These are phyloP conservation scores for Perkinsus marinus DNA, from an alignment of 169 alveolate species.

Conservation along the genomic window DNA sequence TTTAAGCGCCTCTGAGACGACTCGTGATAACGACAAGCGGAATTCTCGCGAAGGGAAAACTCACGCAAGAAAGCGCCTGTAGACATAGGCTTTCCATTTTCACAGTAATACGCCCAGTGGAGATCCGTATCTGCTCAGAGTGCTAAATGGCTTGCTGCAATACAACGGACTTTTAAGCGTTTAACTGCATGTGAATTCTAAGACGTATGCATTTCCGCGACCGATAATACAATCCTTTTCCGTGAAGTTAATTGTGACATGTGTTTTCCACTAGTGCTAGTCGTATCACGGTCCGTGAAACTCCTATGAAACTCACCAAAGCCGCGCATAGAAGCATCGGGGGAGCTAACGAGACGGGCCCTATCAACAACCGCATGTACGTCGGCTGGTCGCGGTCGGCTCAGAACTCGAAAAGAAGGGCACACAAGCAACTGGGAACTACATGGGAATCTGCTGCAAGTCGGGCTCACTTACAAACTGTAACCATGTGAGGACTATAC, in stretches of 20 bases:
- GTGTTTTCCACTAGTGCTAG: too few species aligned
- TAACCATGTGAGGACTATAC: background rate
- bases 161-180: too few species aligned
- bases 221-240: too few species aligned
- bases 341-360: background rate
- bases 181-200: too few species aligned
- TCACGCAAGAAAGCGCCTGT: background rate
- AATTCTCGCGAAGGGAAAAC: background rate
- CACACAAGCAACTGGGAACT: background rate
- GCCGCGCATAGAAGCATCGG: background rate
- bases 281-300: background rate
- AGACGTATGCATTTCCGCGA: too few species aligned
- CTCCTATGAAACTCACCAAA: background rate
- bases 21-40: background rate
- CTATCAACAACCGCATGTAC: background rate
- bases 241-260: too few species aligned
- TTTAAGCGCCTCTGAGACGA: background rate
- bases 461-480: background rate
- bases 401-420: background rate
- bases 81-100: background rate
- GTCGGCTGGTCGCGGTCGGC: background rate
- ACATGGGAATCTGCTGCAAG: background rate
- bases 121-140: background rate
- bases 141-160: background rate
- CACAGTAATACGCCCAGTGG: background rate